Evolutionary conservation across 495 filamentous ascomycete species (phyloP), one percentile per base, ranked within the genome.

Genomic region (Penicillium paradoxum): DNA sequence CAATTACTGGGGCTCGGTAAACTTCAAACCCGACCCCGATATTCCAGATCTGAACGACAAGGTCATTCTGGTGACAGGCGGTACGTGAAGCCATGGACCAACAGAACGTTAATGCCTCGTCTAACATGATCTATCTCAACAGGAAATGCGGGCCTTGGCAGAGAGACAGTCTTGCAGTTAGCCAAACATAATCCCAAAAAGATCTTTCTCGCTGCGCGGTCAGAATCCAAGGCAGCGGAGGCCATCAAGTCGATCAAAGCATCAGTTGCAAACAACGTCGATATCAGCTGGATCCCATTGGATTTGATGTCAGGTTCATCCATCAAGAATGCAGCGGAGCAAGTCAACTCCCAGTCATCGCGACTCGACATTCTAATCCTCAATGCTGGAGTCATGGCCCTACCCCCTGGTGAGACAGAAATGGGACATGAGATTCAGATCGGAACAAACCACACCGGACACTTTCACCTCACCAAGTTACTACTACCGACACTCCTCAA

Each of bases 341-440:
- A 44, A 73, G 83, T 71, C 60, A 70, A 34, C 25, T 64, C 42
- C 64, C 54, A 70, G 37, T 79, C 82, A 30, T 56, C 74, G 38
- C 67, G 80, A 32, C 73, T 89, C 34, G 81, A 88, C 63, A 78
- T 86, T 22, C 58, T 88, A 3, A 80, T 88, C 64, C 85, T 70
- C 25, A 73, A 73, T 42, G 84, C 85, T 11, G 85, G 79, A 5
- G 75, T 87, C 47, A 87, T 88, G 84, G 69, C 73, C 24, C 41
- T 76, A 30, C 68, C 71, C 59, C 59, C 63, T 45, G 63, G 65
- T 7, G 57, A 60, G 48, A 79, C 63, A 51, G 67, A 56, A 40
- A 53, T 72, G 24, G 73, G 74, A 5, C 65, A 78, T 46, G 84
- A 87, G 59, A 65, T 73, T 34, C 83, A 86, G 54, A 71, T 88